Evolutionary conservation across 164 flowering plant genomes (phyloP).

Genomic region (Chimonanthus salicifolius): DNA sequence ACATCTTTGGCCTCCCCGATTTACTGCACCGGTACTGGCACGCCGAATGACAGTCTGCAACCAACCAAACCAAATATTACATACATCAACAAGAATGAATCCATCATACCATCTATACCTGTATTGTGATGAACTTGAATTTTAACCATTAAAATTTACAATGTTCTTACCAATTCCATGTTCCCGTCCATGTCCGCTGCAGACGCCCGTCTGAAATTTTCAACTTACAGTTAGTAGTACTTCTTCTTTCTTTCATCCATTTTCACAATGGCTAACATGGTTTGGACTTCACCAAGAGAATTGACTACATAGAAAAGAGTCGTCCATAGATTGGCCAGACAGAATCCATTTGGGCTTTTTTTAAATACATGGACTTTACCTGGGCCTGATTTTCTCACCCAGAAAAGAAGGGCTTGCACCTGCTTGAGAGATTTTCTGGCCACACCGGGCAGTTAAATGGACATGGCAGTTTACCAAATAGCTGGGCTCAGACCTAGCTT

Average conservation of each 20-base stretch:
- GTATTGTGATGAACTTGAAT: background rate
- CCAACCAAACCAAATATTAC: background rate
- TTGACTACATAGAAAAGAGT: background rate
- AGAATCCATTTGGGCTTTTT: background rate
- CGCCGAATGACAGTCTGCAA: conserved; percentile 37
- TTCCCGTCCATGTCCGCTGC: background rate
- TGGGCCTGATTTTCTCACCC: background rate
- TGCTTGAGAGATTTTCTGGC: too few species aligned
- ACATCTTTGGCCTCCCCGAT: conserved; percentile 46
- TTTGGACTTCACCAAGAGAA: background rate
- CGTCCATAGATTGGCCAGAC: background rate
- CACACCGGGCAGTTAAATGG: background rate
- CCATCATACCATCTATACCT: background rate
- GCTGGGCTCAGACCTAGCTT: too few species aligned
- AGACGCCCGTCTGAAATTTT: background rate
- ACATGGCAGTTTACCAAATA: background rate
- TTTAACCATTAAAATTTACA: background rate
- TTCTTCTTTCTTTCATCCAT: background rate
- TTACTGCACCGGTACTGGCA: conserved; percentile 44
- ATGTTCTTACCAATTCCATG: background rate
- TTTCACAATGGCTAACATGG: background rate
- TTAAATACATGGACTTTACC: background rate
- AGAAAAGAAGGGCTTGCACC: too few species aligned
- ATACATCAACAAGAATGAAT: background rate
- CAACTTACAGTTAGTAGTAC: background rate